Evolutionary conservation across 208 protist species (phyloP).

Genomic region (Crithidia brevicula): DNA sequence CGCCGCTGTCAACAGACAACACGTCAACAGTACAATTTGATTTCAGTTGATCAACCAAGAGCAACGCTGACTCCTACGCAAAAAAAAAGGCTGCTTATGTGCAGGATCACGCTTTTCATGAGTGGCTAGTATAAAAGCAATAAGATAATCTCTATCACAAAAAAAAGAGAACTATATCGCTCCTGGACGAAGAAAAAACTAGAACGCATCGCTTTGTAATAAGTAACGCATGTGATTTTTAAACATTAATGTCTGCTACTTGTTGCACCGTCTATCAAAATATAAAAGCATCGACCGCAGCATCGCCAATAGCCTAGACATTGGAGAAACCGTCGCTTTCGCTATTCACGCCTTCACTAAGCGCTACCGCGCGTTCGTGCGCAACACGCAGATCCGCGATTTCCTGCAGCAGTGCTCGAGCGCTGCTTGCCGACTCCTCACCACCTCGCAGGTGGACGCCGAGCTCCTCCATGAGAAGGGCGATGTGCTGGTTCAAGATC

Average conservation of each 20-base stretch:
- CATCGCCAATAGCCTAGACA: too few relatives aligned
- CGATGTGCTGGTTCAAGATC: constrained; percentile 49
- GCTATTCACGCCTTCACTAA: not conserved
- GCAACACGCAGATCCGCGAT: constrained; percentile 46
- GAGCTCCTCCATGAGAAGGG: constrained; percentile 55
- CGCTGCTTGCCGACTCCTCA: constrained; percentile 48
- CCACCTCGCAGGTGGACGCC: constrained; percentile 46
- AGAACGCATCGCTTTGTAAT: not conserved
- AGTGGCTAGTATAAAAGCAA: not conserved
- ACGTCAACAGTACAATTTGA: too few relatives aligned
- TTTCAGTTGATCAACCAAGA: too few relatives aligned
- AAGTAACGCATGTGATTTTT: not conserved
- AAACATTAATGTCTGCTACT: not conserved
- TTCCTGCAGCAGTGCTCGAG: constrained; percentile 45
- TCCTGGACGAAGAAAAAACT: not conserved
- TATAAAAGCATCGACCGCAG: too few relatives aligned
- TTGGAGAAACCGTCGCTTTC: not conserved
- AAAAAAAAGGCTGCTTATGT: too few relatives aligned
- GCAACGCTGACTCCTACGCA: too few relatives aligned
- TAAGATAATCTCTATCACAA: not conserved
- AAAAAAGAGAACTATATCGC: not conserved
- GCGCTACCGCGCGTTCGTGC: constrained; percentile 2
- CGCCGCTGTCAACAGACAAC: too few relatives aligned
- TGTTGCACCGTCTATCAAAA: constrained; percentile 8
- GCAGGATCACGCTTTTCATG: too few relatives aligned